phyloP scores from a whole-genome alignment of 805 yeast species.

The Ogataea trehaloabstinens region DNA sequence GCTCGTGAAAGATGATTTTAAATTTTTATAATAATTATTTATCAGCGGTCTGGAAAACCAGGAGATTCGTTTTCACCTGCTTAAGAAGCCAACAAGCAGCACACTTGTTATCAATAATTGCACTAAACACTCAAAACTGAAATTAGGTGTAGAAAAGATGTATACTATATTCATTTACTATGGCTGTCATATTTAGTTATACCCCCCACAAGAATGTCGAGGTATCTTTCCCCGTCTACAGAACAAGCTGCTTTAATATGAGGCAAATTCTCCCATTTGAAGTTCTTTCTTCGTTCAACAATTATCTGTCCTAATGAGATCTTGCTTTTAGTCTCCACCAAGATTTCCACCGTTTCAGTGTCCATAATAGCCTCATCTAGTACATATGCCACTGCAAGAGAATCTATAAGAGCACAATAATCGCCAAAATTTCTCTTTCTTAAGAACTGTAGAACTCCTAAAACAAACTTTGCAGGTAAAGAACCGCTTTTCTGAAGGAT shows the following conservation, averaged over 20 bases:
- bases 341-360: constrained; percentile 19
- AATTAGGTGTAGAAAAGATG: neutral
- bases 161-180: neutral
- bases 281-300: constrained; percentile 27
- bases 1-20: too few species aligned
- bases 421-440: constrained; percentile 24
- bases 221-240: constrained; percentile 23
- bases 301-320: constrained; percentile 25
- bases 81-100: too few species aligned
- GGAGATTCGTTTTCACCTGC: too few species aligned
- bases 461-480: constrained; percentile 21
- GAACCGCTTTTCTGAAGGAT: constrained; percentile 11
- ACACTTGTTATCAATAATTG: too few species aligned
- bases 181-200: constrained; percentile 4
- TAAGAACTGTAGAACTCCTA: constrained; percentile 22
- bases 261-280: constrained; percentile 24
- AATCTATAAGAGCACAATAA: constrained; percentile 28
- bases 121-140: too few species aligned
- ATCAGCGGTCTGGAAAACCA: too few species aligned
- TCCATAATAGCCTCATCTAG: constrained; percentile 24
- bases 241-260: constrained; percentile 21
- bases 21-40: too few species aligned
- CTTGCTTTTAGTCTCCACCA: constrained; percentile 25
- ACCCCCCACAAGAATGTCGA: constrained; percentile 16
- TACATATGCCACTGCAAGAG: constrained; percentile 27